Evolutionary conservation across 176 grass and related monocot species (phyloP).

Genomic region (Elaeis guineensis): DNA sequence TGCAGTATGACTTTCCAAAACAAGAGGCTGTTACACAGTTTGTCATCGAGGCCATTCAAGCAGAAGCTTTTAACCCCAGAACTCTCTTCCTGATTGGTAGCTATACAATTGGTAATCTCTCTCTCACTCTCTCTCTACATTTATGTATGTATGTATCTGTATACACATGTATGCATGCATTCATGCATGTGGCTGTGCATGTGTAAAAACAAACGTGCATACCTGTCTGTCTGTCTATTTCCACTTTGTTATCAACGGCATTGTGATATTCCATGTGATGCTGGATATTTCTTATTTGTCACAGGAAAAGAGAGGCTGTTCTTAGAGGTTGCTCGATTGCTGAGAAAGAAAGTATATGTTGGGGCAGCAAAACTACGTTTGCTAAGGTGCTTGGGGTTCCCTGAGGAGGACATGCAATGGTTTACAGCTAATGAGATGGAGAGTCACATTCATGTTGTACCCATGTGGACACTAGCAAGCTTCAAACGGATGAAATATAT

Average conservation of each 20-base stretch:
- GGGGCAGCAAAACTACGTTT: slow-evolving; percentile 68
- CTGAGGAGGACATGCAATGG: slow-evolving; percentile 79
- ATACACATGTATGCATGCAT: no score
- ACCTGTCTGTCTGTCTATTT: no score
- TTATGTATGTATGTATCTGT: not conserved
- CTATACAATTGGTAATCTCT: slow-evolving; percentile 83
- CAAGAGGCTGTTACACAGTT: slow-evolving; percentile 87
- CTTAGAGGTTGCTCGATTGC: slow-evolving; percentile 72
- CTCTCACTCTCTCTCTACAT: not conserved
- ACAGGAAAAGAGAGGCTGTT: slow-evolving; percentile 88
- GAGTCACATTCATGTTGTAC: slow-evolving; percentile 94
- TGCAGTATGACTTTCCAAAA: slow-evolving; percentile 94
- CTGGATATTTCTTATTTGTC: not conserved
- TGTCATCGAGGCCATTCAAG: slow-evolving; percentile 95
- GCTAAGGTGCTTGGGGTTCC: slow-evolving; percentile 54
- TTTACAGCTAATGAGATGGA: slow-evolving; percentile 86
- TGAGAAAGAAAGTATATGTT: slow-evolving; percentile 85
- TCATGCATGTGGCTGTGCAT: no score
- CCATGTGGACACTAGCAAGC: slow-evolving; percentile 95
- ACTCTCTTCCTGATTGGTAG: slow-evolving; percentile 93
- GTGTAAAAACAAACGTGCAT: no score
- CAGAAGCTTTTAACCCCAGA: slow-evolving; percentile 89
- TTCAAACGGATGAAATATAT: slow-evolving; percentile 85
- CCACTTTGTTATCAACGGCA: no score
- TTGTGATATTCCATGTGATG: no score